Evolutionary conservation across 2,329 filamentous ascomycete species (phyloP).

Genomic region (Ophiostoma tasmaniense): DNA sequence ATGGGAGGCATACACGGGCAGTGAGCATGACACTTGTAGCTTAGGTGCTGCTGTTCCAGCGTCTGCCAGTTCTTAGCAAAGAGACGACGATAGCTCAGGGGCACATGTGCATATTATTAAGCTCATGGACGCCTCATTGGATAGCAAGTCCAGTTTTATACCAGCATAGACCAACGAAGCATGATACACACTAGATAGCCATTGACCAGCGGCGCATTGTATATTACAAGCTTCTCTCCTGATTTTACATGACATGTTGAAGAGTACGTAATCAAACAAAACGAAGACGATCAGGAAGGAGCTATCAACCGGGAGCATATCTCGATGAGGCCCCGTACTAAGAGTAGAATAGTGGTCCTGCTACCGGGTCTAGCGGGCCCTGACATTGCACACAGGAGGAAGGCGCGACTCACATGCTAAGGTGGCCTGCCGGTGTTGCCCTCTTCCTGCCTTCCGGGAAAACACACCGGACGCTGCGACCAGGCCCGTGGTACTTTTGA

Average conservation of each 20-base stretch:
- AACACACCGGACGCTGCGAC: no score
- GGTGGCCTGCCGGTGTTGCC: background rate
- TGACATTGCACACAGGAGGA: background rate
- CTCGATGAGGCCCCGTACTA: background rate
- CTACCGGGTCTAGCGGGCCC: background rate
- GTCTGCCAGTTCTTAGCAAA: background rate
- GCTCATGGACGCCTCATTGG: no score
- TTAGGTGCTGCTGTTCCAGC: background rate
- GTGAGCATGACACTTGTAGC: background rate
- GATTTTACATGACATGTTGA: background rate
- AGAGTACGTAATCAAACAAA: background rate
- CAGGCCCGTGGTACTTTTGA: background rate
- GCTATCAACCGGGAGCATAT: background rate
- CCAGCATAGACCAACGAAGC: background rate
- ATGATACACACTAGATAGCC: background rate
- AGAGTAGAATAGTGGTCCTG: background rate
- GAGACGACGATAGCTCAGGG: no score
- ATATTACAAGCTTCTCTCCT: background rate
- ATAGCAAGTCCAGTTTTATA: no score
- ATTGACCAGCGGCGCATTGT: background rate
- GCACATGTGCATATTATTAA: no score
- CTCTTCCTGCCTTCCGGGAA: background rate
- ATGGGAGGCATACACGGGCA: background rate
- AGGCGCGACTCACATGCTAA: background rate
- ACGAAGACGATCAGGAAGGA: background rate